Base-by-base conservation (phyloP, 257 asterid species). In the Eucommia ulmoides region DNA sequence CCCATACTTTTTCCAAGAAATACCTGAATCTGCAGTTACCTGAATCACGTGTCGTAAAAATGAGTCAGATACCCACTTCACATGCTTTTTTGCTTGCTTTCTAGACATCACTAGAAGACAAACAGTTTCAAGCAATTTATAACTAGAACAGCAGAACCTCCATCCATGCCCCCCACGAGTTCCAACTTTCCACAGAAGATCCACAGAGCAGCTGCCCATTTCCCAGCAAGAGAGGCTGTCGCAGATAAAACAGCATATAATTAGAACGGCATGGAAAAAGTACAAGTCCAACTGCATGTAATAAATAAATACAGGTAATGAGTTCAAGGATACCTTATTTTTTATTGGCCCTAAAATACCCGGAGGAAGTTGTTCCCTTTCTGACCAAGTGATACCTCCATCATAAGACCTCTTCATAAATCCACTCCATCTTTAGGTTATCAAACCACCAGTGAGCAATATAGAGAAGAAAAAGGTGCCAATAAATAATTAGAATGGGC, bases 151-250 rank as follows among this genome's bases (percentile, higher is more conserved):
- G 16, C 15, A 53, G 18, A 56, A 89, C 96, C 98, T 89, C 98
- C 75, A 85, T 72, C 98, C 98, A 89, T 52, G 98, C 93, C 51
- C 98, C 98, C 98, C 94, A 83, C 33, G 98, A 89, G 59, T 85
- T 85, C 96, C 96, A 89, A 79, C 98, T 89, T 69, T 89, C 94
- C 9, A 83, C 96, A 15, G 98, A 91, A 52, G 98, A 91, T 67
- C 98, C 98, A 51, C 98, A 91, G 19, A 91, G 83, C 80, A 91
- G 65, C 64, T 76, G 70, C 47, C 94, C 96, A 21, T 79, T 91
- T 58, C 73, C 87, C 46, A 85, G 78, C 74, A 91, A 65, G 69
- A 91, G 65, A 49, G 98, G 98, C 96, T 89, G 79, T 41, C 29
- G 38, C 49, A 51, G 14, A 61, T 33, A 22, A 50, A 48, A 19